Evolutionary conservation across 441 rosid species (phyloP).

Genomic region (Pelargonium cotyledonis): DNA sequence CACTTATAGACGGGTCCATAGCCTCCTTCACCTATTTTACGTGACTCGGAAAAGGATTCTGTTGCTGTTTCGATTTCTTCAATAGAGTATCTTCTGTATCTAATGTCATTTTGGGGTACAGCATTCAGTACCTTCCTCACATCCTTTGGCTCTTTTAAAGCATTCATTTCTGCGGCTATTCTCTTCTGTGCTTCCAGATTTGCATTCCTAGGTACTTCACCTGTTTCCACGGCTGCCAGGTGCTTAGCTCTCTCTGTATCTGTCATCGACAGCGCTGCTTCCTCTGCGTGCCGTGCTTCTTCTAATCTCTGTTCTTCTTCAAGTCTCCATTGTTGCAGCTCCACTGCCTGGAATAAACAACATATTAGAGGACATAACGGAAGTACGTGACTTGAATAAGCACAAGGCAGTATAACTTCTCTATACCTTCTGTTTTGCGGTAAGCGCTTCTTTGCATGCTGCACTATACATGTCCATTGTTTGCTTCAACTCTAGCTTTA

Average conservation of each 20-base stretch:
- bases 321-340: conserved; percentile 46
- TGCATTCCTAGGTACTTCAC: too few species aligned
- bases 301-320: conserved; percentile 1
- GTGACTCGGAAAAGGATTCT: background rate
- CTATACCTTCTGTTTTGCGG: conserved; percentile 69
- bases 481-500: conserved; percentile 80
- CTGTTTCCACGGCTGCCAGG: too few species aligned
- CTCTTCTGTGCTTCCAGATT: too few species aligned
- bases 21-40: conserved; percentile 6
- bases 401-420: background rate
- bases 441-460: conserved; percentile 86
- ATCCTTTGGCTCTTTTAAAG: background rate
- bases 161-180: background rate
- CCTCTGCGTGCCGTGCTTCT: background rate
- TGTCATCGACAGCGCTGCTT: background rate
- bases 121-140: background rate
- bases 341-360: conserved; percentile 36
- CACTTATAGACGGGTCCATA: conserved; percentile 6
- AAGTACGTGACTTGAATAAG: background rate
- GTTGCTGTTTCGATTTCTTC: conserved; percentile 7
- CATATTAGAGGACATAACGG: background rate
- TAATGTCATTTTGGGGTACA: background rate
- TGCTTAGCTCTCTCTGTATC: background rate
- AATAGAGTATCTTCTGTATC: conserved; percentile 6
- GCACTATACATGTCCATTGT: conserved; percentile 79